Conservation (phyloP, 1,284 basidiomycete genomes). For the Ceratorhiza oryzae-sativae region DNA sequence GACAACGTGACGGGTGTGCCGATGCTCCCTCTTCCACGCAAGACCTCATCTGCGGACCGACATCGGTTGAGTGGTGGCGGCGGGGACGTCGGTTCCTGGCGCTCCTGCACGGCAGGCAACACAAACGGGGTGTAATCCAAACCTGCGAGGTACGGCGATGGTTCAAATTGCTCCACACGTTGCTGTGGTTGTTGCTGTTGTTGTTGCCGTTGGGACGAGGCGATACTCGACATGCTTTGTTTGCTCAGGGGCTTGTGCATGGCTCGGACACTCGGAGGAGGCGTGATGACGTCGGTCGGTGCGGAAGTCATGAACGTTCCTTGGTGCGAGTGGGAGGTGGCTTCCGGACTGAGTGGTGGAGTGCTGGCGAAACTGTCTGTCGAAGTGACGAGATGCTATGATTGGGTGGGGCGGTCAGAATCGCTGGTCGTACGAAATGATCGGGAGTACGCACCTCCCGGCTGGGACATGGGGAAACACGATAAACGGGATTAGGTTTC, state of each 20-base stretch:
- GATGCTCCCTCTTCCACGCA: neutral
- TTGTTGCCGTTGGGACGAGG: constrained; percentile 15
- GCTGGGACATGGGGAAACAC: constrained; percentile 5
- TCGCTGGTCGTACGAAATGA: neutral
- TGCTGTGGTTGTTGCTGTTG: too few species aligned
- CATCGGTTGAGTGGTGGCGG: neutral
- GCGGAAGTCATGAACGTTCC: constrained; percentile 9
- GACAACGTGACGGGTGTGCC: constrained; percentile 29
- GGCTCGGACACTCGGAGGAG: neutral
- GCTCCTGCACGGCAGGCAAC: neutral
- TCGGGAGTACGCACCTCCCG: constrained; percentile 22
- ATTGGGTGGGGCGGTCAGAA: constrained; percentile 3
- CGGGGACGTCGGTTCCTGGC: neutral
- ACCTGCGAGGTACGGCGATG: constrained; percentile 15
- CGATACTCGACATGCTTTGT: constrained; percentile 5
- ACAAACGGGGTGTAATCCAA: constrained; percentile 16
- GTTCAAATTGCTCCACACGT: constrained; percentile 19
- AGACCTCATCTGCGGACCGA: constrained; percentile 7
- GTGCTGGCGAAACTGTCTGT: constrained; percentile 28
- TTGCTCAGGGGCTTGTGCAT: constrained; percentile 16
- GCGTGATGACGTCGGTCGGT: neutral
- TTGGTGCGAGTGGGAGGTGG: neutral
- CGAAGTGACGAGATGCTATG: constrained; percentile 27
- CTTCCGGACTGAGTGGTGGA: constrained; percentile 26
- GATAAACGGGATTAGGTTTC: constrained; percentile 34